These are phyloP conservation scores for Aspergillus ellipticus DNA, from an alignment of 495 filamentous ascomycete species.

Conservation along the genomic window DNA sequence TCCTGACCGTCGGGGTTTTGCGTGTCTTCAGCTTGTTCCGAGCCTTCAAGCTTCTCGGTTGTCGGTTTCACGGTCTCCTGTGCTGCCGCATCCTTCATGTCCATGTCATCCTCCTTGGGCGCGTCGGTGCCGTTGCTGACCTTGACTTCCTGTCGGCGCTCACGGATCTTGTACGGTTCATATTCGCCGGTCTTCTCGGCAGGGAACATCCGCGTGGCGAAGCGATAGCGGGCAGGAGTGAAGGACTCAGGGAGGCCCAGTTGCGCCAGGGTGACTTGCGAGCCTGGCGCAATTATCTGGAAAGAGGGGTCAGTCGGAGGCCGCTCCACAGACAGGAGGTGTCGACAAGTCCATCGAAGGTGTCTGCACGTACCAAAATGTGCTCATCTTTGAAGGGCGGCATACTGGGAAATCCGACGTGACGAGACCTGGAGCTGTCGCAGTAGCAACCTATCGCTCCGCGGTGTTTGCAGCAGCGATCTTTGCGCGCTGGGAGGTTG, in stretches of 20 bases:
- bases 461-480: conserved; percentile 23
- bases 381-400: conserved; percentile 76
- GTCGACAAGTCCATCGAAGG: background rate
- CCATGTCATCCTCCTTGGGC: conserved; percentile 45
- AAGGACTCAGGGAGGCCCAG: conserved; percentile 88
- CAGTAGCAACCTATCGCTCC: conserved; percentile 13
- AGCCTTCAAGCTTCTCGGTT: conserved; percentile 16
- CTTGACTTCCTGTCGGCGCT: conserved; percentile 56
- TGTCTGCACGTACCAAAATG: conserved; percentile 52
- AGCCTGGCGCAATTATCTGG: conserved; percentile 90
- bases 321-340: background rate
- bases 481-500: conserved; percentile 22
- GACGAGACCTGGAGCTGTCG: conserved; percentile 13
- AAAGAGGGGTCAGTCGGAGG: conserved; percentile 2
- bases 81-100: conserved; percentile 42
- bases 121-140: conserved; percentile 30
- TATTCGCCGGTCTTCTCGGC: conserved; percentile 74
- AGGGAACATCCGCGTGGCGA: conserved; percentile 91
- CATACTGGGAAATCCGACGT: conserved; percentile 40
- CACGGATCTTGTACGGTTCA: conserved; percentile 77
- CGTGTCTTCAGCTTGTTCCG: conserved; percentile 16
- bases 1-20: conserved; percentile 18
- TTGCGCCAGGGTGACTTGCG: conserved; percentile 89
- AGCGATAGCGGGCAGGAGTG: conserved; percentile 74
- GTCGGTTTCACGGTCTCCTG: conserved; percentile 21